A percentile compares a stretch with the other conserved stretches of the same genome.
Conservation (phyloP, 371 early-diverging fungal genomes). For the Gilbertella persicaria region DNA sequence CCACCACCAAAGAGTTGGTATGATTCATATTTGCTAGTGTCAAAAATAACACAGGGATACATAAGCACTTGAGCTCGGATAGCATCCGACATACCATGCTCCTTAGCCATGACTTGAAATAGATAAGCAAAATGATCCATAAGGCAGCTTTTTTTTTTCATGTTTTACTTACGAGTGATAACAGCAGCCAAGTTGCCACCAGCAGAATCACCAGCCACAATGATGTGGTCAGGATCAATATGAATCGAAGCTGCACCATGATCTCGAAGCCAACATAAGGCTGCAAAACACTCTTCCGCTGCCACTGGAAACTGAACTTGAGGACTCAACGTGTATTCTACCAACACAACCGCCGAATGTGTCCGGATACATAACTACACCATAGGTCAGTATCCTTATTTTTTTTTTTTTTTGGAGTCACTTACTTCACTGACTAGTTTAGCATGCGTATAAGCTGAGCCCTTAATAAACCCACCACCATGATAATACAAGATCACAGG, state of each 20-base stretch:
- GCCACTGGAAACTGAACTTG: constrained; percentile 28
- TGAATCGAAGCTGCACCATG: constrained; percentile 14
- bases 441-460: constrained; percentile 12
- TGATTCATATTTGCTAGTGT: constrained; percentile 1
- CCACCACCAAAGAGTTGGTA: constrained; percentile 16
- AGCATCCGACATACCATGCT: constrained; percentile 5
- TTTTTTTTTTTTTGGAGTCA: background rate
- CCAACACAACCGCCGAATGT: constrained; percentile 17
- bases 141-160: background rate
- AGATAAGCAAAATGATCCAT: background rate
- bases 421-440: constrained; percentile 21
- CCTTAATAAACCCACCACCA: constrained; percentile 16
- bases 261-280: constrained; percentile 12
- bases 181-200: constrained; percentile 33
- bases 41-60: constrained; percentile 21
- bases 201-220: constrained; percentile 27
- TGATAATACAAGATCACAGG: constrained; percentile 19
- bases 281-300: constrained; percentile 19
- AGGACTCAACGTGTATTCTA: constrained; percentile 23
- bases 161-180: constrained; percentile 15
- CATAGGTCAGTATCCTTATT: background rate
- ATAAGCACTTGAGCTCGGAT: constrained; percentile 21
- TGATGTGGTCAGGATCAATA: constrained; percentile 12
- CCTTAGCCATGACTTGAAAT: constrained; percentile 23
- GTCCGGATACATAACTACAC: constrained; percentile 7